Evolutionary conservation across 108 stramenopile species (phyloP).

Genomic region (Schizochytrium sp.): DNA sequence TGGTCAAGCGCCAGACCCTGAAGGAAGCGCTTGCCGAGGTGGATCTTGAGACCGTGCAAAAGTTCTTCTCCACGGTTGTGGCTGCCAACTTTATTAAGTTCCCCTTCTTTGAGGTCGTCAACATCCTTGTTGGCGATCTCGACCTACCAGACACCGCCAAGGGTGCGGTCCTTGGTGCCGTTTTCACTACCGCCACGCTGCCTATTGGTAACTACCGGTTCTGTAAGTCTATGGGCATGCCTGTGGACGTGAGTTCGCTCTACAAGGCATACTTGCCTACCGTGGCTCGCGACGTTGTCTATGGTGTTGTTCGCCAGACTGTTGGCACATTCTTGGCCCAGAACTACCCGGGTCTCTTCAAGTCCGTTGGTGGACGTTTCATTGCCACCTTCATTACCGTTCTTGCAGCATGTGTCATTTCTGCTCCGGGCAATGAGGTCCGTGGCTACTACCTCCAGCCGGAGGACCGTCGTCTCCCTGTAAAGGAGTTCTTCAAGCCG

Average conservation of each 20-base stretch:
- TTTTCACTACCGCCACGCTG: conserved; percentile 53
- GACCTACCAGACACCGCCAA: conserved; percentile 53
- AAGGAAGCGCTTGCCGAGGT: conserved; percentile 49
- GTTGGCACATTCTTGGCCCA: not conserved
- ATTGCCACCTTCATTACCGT: conserved; percentile 13
- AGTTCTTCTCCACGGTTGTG: conserved; percentile 47
- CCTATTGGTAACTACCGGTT: conserved; percentile 57
- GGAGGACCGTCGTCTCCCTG: conserved; percentile 15
- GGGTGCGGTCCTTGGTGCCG: conserved; percentile 52
- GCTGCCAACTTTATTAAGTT: conserved; percentile 57
- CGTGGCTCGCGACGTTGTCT: conserved; percentile 44
- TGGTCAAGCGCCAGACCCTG: conserved; percentile 46
- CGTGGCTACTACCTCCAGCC: conserved; percentile 62
- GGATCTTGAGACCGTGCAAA: conserved; percentile 43
- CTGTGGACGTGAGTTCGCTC: conserved; percentile 20
- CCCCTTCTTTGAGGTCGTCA: conserved; percentile 60
- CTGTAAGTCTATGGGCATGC: conserved; percentile 48
- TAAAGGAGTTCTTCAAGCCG: conserved; percentile 61
- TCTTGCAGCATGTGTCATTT: conserved; percentile 51
- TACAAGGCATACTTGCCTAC: conserved; percentile 62
- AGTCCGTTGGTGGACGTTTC: conserved; percentile 27
- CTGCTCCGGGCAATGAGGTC: conserved; percentile 50
- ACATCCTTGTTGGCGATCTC: conserved; percentile 54
- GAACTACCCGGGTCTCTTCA: conserved; percentile 33
- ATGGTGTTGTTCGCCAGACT: conserved; percentile 4